Evolutionary conservation across 345 rosid genomes (phyloP), one percentile per base, ranked within the genome.

Genomic region (Excoecaria cochinchinensis): DNA sequence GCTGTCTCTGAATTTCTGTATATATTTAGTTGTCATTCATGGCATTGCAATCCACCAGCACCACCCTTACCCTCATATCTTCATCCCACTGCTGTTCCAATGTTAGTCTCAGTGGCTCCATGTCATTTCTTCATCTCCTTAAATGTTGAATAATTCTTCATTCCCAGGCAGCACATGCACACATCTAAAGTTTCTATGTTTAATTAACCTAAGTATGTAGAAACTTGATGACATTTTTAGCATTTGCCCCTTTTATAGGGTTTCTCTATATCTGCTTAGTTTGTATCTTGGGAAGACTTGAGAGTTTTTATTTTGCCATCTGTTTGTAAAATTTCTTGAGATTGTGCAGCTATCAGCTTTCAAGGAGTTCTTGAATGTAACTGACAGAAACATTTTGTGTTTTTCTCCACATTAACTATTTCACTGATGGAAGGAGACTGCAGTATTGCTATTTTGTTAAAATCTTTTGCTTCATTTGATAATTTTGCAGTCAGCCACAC

Each of bases 41-140:
- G 46, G 15, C 42, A 62, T 60, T 60, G 64, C 64, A 60, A 60
- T 62, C 46, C 67, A 36, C n/a, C 17, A 62, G 4, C 67, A 62
- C 46, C 67, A 36, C 44, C 17, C 13, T 14, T n/a, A 62, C 67
- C 4, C 21, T 62, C 19, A 19, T 36, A 15, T 62, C 10, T 36
- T 62, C 42, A 25, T 15, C 46, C 19, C 46, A 62, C 8, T 36
- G 67, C 21, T 16, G 8, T 38, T 15, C 21, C 40, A 38, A 39
- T 7, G 11, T 61, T 61, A 61, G 9, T 12, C 5, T 61, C 40
- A 53, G 58, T 38, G n/a, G 66, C 66, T 61, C 39, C 66, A n/a
- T n/a, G n/a, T 62, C 19, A 19, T 36, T 36, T 62, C 10, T 36
- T 62, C 42, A 25, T 15, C 46, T 61, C 39, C 66, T 31, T 31